These are phyloP conservation scores for Wickerhamiella sergipiensis DNA, from an alignment of 805 yeast genomes.

Conservation along the genomic window DNA sequence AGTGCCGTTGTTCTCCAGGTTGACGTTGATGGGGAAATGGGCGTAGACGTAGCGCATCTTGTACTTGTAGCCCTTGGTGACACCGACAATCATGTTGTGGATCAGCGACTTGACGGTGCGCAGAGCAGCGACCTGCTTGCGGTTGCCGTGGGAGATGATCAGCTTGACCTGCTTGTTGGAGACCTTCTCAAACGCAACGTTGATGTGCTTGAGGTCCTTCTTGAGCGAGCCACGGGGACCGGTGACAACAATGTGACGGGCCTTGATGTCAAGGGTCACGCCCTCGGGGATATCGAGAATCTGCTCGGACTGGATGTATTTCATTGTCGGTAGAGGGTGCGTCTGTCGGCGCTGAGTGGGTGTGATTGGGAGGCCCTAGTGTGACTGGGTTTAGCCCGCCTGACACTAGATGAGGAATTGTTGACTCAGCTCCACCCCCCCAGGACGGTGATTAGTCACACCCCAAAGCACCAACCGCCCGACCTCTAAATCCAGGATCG, in stretches of 20 bases:
- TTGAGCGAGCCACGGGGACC: constrained; percentile 95
- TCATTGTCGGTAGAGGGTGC: constrained; percentile 31
- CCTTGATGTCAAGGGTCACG: constrained; percentile 79
- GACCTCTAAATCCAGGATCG: background rate
- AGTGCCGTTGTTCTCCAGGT: constrained; percentile 66
- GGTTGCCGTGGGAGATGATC: constrained; percentile 96
- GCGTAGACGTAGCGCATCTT: constrained; percentile 99
- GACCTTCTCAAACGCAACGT: constrained; percentile 78
- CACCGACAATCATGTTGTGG: constrained; percentile 93
- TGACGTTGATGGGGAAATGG: constrained; percentile 99
- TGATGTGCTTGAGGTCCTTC: constrained; percentile 88
- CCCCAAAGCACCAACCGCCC: no score
- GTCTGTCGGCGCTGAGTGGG: background rate
- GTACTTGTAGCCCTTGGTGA: constrained; percentile 97
- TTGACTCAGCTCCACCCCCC: no score
- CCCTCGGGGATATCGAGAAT: constrained; percentile 78
- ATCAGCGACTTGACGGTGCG: constrained; percentile 96
- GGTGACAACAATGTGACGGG: constrained; percentile 78
- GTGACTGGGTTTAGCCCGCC: background rate
- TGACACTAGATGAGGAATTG: no score
- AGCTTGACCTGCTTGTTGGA: constrained; percentile 63
- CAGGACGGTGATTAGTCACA: no score
- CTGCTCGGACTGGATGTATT: constrained; percentile 81
- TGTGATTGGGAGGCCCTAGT: background rate
- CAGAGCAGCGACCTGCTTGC: constrained; percentile 99